These are phyloP conservation scores for Pseudonitzschia multistriata DNA, from an alignment of 108 stramenopile species.

Conservation along the genomic window DNA sequence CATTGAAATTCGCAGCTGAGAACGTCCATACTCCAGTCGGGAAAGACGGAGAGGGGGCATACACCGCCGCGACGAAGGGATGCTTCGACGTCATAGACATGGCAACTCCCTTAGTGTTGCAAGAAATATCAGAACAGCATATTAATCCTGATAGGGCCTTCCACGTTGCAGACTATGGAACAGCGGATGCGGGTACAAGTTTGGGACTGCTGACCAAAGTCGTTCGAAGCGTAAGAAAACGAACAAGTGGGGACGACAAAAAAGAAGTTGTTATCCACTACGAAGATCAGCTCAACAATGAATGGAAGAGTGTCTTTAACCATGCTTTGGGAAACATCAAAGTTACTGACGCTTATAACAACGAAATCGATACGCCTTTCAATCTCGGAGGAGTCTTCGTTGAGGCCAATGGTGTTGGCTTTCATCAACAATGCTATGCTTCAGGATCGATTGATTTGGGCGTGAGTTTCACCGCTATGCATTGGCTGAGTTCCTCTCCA, in stretches of 20 bases:
- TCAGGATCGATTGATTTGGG: slow-evolving; percentile 44
- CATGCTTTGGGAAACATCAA: slow-evolving; percentile 38
- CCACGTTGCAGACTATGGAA: slow-evolving; percentile 53
- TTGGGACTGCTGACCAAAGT: slow-evolving; percentile 34
- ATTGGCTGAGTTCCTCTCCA: slow-evolving; percentile 41
- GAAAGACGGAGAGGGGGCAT: slow-evolving; percentile 44
- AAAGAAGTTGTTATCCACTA: slow-evolving; percentile 49
- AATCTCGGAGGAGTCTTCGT: slow-evolving; percentile 33
- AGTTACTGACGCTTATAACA: slow-evolving; percentile 36
- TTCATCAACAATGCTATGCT: slow-evolving; percentile 49
- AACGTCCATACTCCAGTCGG: slow-evolving; percentile 42
- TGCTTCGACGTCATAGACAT: slow-evolving; percentile 56
- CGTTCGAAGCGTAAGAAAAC: slow-evolving; percentile 26
- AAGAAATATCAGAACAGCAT: slow-evolving; percentile 22
- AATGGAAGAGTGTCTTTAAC: slow-evolving; percentile 53
- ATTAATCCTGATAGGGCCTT: slow-evolving; percentile 11
- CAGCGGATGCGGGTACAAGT: slow-evolving; percentile 51
- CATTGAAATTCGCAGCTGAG: background rate
- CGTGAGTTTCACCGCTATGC: slow-evolving; percentile 51
- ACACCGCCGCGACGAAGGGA: slow-evolving; percentile 50
- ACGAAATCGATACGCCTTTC: slow-evolving; percentile 22
- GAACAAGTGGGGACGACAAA: slow-evolving; percentile 4
- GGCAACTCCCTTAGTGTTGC: slow-evolving; percentile 36
- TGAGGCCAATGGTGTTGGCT: slow-evolving; percentile 38
- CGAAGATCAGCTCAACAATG: slow-evolving; percentile 57